Percentiles rank a stretch among this genome's conserved stretches.
Evolutionary conservation across 495 filamentous ascomycete genomes (phyloP).

Genomic region (Copromyces sp.): DNA sequence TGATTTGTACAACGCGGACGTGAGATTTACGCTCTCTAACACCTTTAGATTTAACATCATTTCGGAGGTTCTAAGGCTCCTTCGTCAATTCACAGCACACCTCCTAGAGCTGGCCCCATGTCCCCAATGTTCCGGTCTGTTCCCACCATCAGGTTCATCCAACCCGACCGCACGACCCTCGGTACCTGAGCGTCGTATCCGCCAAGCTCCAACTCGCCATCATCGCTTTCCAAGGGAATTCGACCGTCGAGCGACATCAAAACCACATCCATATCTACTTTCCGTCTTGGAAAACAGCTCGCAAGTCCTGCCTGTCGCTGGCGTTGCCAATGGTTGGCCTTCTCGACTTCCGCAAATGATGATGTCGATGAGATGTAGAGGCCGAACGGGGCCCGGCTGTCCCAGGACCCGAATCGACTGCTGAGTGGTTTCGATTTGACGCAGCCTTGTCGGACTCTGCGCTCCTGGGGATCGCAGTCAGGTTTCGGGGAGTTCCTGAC

Average conservation of each 20-base stretch:
- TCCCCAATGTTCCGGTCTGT: not conserved
- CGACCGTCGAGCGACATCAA: not conserved
- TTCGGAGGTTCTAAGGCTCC: not conserved
- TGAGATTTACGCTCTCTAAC: not conserved
- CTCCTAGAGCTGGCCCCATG: not conserved
- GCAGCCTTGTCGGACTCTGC: not conserved
- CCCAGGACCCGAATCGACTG: not conserved
- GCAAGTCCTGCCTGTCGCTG: not conserved
- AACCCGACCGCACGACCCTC: not conserved
- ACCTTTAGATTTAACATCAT: not conserved
- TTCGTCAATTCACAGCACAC: not conserved
- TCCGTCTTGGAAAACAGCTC: not conserved
- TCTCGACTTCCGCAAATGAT: not conserved
- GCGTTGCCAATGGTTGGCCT: not conserved
- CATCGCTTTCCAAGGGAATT: not conserved
- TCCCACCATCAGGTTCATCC: not conserved
- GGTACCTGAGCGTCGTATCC: not conserved
- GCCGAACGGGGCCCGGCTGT: not conserved
- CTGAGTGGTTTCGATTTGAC: not conserved
- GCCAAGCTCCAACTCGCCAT: not conserved
- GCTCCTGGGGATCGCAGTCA: not conserved
- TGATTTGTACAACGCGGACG: not conserved
- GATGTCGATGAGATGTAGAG: not conserved
- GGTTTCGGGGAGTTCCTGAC: not conserved
- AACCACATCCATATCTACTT: not conserved